phyloP scores from a whole-genome alignment of 441 rosid genomes.

The Melastoma candidum region DNA sequence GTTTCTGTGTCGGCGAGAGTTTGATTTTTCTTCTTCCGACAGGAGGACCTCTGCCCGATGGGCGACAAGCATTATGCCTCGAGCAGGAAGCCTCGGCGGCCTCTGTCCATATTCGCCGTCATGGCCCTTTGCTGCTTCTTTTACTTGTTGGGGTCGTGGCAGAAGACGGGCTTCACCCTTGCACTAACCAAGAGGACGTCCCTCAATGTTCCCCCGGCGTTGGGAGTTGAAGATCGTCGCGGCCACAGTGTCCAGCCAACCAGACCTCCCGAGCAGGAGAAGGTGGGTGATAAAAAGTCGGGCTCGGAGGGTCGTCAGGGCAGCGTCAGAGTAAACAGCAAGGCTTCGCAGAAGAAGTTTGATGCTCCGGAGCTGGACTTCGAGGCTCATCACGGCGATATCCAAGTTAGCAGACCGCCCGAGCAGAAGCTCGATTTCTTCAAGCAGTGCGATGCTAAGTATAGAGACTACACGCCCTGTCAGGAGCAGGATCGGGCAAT shows the following conservation, averaged over 20 bases:
- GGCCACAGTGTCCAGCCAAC: slow-evolving; percentile 32
- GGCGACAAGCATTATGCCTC: slow-evolving; percentile 45
- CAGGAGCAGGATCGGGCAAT: slow-evolving; percentile 70
- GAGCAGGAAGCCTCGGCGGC: slow-evolving; percentile 39
- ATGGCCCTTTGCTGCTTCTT: slow-evolving; percentile 76
- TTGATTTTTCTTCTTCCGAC: too few species aligned
- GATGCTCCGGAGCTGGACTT: slow-evolving; percentile 43
- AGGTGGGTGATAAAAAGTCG: slow-evolving; percentile 12
- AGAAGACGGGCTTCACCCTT: slow-evolving; percentile 76
- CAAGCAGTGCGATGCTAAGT: slow-evolving; percentile 45
- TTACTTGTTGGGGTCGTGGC: slow-evolving; percentile 93
- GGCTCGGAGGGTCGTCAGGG: slow-evolving; percentile 51
- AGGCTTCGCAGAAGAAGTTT: slow-evolving; percentile 28
- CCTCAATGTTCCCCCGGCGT: slow-evolving; percentile 46
- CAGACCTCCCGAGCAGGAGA: slow-evolving; percentile 30
- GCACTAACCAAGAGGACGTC: slow-evolving; percentile 55
- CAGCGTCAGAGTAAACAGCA: slow-evolving; percentile 30
- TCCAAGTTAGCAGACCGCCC: slow-evolving; percentile 33
- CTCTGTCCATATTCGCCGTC: slow-evolving; percentile 59
- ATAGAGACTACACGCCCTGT: slow-evolving; percentile 62
- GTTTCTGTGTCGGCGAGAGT: too few species aligned
- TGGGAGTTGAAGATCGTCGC: slow-evolving; percentile 50
- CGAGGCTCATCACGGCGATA: slow-evolving; percentile 47
- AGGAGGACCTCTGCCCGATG: slow-evolving; percentile 21
- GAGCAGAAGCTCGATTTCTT: slow-evolving; percentile 36